Conservation (phyloP, 306 rosid species). For the Prunus davidiana region DNA sequence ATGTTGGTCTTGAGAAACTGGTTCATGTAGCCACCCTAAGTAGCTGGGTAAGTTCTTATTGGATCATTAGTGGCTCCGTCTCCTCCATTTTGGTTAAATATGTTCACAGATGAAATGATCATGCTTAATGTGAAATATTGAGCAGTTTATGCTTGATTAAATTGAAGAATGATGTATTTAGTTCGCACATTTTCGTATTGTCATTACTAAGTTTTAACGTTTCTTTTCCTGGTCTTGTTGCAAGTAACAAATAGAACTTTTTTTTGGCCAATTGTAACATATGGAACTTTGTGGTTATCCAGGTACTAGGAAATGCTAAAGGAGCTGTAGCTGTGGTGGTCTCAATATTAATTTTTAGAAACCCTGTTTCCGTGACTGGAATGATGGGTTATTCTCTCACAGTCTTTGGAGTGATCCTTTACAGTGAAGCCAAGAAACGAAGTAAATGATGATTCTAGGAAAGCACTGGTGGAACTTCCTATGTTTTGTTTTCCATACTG, state of each 20-base stretch:
- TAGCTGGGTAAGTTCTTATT: neutral
- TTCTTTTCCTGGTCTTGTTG: neutral
- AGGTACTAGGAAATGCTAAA: constrained; percentile 99
- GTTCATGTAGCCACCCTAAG: neutral
- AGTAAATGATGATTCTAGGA: constrained; percentile 62
- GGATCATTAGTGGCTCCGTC: no score
- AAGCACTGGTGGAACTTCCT: constrained; percentile 32
- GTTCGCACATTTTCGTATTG: neutral
- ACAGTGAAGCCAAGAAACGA: constrained; percentile 98
- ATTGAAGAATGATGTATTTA: neutral
- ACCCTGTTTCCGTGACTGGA: constrained; percentile 98
- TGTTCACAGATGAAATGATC: neutral
- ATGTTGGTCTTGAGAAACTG: neutral
- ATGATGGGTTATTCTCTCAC: constrained; percentile 95
- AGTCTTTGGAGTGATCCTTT: constrained; percentile 85
- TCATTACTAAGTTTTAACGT: neutral
- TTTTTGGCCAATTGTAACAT: neutral
- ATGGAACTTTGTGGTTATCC: constrained; percentile 26
- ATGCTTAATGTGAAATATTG: neutral
- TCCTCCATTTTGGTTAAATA: neutral
- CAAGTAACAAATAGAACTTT: constrained; percentile 17
- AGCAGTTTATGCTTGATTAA: neutral
- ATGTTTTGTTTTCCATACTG: constrained; percentile 32
- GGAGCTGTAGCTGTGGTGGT: constrained; percentile 99
- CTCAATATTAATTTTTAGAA: constrained; percentile 87